Evolutionary conservation across 768 basidiomycete species (phyloP).

Genomic region (Albatrellus ellisii): DNA sequence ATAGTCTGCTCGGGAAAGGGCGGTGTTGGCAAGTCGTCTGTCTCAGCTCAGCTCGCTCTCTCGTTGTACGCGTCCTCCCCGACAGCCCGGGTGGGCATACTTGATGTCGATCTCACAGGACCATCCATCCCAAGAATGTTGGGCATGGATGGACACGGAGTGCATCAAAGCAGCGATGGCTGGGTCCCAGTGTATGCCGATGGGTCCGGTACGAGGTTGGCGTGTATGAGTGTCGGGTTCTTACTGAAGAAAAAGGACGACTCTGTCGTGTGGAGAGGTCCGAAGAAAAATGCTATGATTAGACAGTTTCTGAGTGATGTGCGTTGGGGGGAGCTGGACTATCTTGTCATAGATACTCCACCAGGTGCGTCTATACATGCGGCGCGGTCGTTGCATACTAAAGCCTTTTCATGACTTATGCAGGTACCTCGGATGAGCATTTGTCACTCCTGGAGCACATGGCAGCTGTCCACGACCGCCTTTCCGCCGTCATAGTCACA

Average conservation of each 20-base stretch:
- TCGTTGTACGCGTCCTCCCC: conserved; percentile 64
- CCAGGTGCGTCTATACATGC: conserved; percentile 50
- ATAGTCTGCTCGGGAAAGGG: conserved; percentile 95
- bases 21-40: conserved; percentile 97
- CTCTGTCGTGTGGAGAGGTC: conserved; percentile 95
- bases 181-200: conserved; percentile 99
- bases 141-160: conserved; percentile 73
- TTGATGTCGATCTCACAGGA: conserved; percentile 90
- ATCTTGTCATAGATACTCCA: conserved; percentile 90
- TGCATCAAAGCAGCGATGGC: conserved; percentile 88
- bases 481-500: conserved; percentile 86
- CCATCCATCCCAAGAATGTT: conserved; percentile 95
- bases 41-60: conserved; percentile 83
- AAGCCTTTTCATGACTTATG: neutral
- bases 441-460: conserved; percentile 91
- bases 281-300: conserved; percentile 98
- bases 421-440: conserved; percentile 98
- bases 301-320: conserved; percentile 90
- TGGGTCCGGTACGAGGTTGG: conserved; percentile 54
- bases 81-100: conserved; percentile 65
- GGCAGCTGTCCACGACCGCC: conserved; percentile 62
- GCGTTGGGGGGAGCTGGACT: conserved; percentile 90
- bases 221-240: conserved; percentile 97
- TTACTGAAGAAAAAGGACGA: conserved; percentile 82
- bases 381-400: neutral